Conservation (phyloP, 345 rosid species). For the Linum trigynum region DNA sequence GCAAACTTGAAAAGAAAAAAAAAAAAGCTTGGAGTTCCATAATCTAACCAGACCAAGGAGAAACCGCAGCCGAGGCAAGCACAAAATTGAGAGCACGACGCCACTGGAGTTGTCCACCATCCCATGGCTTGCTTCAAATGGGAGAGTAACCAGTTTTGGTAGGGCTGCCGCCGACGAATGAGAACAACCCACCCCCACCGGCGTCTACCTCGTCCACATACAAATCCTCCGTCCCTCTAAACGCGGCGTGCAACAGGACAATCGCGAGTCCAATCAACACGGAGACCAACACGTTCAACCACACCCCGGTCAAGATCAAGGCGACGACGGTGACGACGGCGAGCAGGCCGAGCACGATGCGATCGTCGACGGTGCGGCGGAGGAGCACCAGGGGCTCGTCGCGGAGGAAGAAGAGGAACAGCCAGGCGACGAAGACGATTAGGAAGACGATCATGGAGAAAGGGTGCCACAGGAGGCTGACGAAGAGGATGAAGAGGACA, state of each 20-base stretch:
- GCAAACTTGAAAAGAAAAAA: too few relatives aligned
- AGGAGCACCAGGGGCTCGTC: constrained; percentile 34
- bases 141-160: background rate
- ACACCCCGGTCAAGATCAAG: constrained; percentile 42
- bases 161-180: constrained; percentile 33
- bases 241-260: constrained; percentile 37
- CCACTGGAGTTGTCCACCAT: too few relatives aligned
- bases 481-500: constrained; percentile 39
- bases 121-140: too few relatives aligned
- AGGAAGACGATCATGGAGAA: constrained; percentile 54
- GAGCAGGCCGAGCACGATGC: constrained; percentile 39
- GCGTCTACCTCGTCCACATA: constrained; percentile 32
- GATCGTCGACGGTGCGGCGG: constrained; percentile 41
- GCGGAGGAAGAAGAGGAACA: constrained; percentile 55
- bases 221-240: constrained; percentile 47
- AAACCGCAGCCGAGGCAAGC: too few relatives aligned
- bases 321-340: constrained; percentile 35
- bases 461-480: constrained; percentile 71
- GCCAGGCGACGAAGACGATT: constrained; percentile 46
- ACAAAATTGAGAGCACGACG: too few relatives aligned
- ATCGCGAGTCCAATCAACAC: constrained; percentile 34
- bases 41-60: too few relatives aligned
- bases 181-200: constrained; percentile 48
- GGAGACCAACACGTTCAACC: constrained; percentile 55
- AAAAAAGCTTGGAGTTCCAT: too few relatives aligned